These are phyloP conservation scores for Tympanopsis confertula DNA, from an alignment of 2,329 filamentous ascomycete genomes.

Conservation along the genomic window DNA sequence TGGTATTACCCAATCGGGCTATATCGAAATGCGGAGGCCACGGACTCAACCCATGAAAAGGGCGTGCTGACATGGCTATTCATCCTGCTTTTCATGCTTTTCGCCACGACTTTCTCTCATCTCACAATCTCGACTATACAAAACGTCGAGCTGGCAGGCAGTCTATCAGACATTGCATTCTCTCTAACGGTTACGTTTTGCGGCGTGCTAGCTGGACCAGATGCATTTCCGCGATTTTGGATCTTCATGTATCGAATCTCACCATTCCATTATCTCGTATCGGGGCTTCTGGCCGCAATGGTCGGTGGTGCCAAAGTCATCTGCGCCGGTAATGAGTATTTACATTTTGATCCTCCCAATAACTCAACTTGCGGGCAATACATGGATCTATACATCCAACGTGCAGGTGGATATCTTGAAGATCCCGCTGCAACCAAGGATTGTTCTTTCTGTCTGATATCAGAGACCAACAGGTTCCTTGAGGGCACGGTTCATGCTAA, in stretches of 20 bases:
- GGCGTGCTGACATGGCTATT: constrained; percentile 54
- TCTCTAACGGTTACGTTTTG: constrained; percentile 11
- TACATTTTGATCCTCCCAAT: constrained; percentile 45
- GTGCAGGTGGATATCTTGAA: constrained; percentile 32
- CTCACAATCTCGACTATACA: constrained; percentile 4
- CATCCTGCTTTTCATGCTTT: constrained; percentile 23
- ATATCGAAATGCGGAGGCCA: constrained; percentile 30
- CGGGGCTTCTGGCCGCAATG: constrained; percentile 50
- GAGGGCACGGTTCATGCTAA: constrained; percentile 22
- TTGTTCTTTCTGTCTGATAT: constrained; percentile 30
- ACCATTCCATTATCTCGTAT: constrained; percentile 64
- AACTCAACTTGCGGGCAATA: constrained; percentile 44
- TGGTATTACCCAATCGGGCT: constrained; percentile 58
- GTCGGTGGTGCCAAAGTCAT: constrained; percentile 46
- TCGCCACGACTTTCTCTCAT: constrained; percentile 15
- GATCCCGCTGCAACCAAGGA: constrained; percentile 25
- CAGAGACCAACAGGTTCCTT: constrained; percentile 23
- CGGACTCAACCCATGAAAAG: constrained; percentile 12
- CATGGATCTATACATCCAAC: constrained; percentile 30
- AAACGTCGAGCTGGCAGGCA: not conserved
- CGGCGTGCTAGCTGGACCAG: constrained; percentile 49
- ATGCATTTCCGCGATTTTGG: constrained; percentile 61
- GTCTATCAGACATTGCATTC: constrained; percentile 3
- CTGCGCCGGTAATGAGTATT: constrained; percentile 54
- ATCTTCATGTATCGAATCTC: constrained; percentile 65